These are phyloP conservation scores for Candolleomyces eurysporus DNA, from an alignment of 768 basidiomycete species.

Conservation along the genomic window DNA sequence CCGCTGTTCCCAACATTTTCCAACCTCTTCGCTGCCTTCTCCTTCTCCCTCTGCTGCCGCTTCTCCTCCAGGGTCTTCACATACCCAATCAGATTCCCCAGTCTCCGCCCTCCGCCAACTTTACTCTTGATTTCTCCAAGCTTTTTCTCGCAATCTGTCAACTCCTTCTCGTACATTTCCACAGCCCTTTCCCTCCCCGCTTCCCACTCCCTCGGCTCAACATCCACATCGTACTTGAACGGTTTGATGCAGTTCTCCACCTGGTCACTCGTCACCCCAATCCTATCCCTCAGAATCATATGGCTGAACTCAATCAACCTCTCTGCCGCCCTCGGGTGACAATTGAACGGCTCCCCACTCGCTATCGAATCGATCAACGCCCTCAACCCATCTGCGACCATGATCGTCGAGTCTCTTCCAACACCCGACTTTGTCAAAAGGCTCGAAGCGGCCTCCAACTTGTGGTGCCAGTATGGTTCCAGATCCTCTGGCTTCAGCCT, in stretches of 20 bases:
- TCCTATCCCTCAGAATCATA: constrained; percentile 87
- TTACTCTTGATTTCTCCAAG: constrained; percentile 82
- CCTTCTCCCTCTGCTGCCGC: constrained; percentile 41
- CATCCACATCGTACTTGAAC: constrained; percentile 97
- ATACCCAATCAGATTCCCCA: constrained; percentile 75
- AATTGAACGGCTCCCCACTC: constrained; percentile 84
- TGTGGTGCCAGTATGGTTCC: constrained; percentile 94
- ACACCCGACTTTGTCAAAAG: constrained; percentile 95
- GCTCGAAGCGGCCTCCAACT: constrained; percentile 90
- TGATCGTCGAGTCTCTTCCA: constrained; percentile 88
- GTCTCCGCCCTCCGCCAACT: constrained; percentile 82
- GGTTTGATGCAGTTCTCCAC: constrained; percentile 99
- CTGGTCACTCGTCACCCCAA: constrained; percentile 94
- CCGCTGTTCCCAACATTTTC: constrained; percentile 33
- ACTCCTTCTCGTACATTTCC: constrained; percentile 81
- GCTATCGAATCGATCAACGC: constrained; percentile 89
- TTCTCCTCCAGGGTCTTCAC: constrained; percentile 80
- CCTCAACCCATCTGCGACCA: constrained; percentile 92
- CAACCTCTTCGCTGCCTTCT: constrained; percentile 53
- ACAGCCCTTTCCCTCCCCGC: constrained; percentile 72
- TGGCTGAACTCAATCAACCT: constrained; percentile 92
- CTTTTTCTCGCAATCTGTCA: constrained; percentile 80
- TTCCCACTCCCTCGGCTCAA: constrained; percentile 93
- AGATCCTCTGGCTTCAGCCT: constrained; percentile 71
- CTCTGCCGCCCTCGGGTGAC: constrained; percentile 86